Evolutionary conservation across 2,329 filamentous ascomycete species (phyloP).

Genomic region (Beauveria sp.): DNA sequence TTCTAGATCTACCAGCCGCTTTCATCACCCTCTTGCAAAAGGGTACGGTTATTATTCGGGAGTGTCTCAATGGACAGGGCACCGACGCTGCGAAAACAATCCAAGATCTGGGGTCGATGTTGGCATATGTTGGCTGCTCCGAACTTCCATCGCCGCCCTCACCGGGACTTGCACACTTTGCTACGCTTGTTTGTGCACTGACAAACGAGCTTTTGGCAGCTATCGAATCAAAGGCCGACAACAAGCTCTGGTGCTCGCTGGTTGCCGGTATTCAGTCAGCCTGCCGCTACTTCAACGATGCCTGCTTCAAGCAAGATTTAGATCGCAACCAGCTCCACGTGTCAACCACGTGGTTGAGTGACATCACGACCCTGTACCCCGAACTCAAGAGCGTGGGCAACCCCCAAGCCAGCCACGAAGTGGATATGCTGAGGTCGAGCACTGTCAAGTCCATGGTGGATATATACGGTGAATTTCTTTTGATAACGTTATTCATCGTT

Average conservation of each 20-base stretch:
- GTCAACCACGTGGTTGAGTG: slow-evolving; percentile 19
- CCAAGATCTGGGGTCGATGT: slow-evolving; percentile 31
- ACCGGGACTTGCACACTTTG: slow-evolving; percentile 31
- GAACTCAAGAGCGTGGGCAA: slow-evolving; percentile 18
- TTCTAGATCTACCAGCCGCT: slow-evolving; percentile 27
- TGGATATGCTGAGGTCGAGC: slow-evolving; percentile 15
- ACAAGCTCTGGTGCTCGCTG: slow-evolving; percentile 31
- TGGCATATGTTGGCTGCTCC: slow-evolving; percentile 45
- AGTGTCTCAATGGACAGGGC: slow-evolving; percentile 16
- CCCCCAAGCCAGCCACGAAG: background rate
- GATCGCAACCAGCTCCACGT: slow-evolving; percentile 16
- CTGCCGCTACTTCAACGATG: slow-evolving; percentile 33
- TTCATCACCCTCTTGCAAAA: slow-evolving; percentile 27
- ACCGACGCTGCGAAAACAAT: slow-evolving; percentile 22
- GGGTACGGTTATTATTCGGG: slow-evolving; percentile 20
- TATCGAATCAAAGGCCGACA: slow-evolving; percentile 25
- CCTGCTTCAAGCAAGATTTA: slow-evolving; percentile 24
- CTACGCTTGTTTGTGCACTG: slow-evolving; percentile 31
- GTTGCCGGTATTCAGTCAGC: slow-evolving; percentile 29
- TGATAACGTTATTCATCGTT: slow-evolving; percentile 30
- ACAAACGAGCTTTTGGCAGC: slow-evolving; percentile 27
- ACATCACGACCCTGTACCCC: slow-evolving; percentile 23
- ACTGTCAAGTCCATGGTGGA: background rate
- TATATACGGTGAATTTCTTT: slow-evolving; percentile 28
- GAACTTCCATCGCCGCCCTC: slow-evolving; percentile 23